Evolutionary conservation across 116 monocot species (phyloP), one percentile per base, ranked within the genome.

Genomic region (Trichopus zeylanicus): DNA sequence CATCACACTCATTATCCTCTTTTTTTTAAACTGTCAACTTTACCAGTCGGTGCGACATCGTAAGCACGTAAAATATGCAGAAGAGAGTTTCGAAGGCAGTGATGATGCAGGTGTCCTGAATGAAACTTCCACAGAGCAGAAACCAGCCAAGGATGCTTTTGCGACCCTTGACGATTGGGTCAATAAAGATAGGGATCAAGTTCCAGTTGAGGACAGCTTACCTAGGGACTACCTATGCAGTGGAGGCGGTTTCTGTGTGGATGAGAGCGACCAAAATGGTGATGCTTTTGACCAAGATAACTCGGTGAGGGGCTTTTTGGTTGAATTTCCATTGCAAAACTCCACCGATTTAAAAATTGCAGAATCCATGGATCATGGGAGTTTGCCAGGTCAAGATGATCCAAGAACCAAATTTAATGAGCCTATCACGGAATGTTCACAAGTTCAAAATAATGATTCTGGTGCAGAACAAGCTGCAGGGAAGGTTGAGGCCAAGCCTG

Each of bases 161-260:
- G 21, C 24, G 16, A 24, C 38, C 31, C 42, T 12, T 26, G 21
- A 53, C 23, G 26, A 6, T n/a, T n/a, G n/a, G n/a, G n/a, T n/a
- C n/a, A n/a, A n/a, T 37, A 29, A 26, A 11, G n/a, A 20, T 49
- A 33, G 31, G 26, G 6, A 42, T 39, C 33, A 23, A 39, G 24
- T 8, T 58, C 5, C 24, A 13, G 4, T 37, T 29, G 34, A 31
- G 59, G 72, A 71, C 15, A 21, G 18, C 12, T 18, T 24, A 7
- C 26, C 83, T 22, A 64, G 22, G 42, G 77, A 61, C 38, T 71
- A 78, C 35, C 75, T 85, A 29, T 15, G 55, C 19, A 78, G 64
- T 65, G 93, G 93, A 27, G 93, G 93, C 38, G 94, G 94, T 33
- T 83, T 95, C 67, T 90, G 90, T 61, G 29, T 63, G 26, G 72